Conservation (phyloP, 2,329 filamentous ascomycete genomes). For the Pyricularia grisea region DNA sequence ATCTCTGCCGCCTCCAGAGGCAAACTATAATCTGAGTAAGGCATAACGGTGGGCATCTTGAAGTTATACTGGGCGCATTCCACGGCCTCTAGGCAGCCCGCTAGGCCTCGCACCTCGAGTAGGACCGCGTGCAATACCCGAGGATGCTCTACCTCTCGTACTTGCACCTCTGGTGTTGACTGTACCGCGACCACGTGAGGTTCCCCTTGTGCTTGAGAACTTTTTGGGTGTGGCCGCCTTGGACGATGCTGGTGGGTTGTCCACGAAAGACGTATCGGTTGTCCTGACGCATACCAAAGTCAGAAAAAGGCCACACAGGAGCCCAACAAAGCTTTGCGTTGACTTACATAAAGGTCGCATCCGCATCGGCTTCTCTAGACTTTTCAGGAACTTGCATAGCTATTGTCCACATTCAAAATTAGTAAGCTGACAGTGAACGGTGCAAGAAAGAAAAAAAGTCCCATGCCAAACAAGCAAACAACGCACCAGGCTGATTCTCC, state of each 20-base stretch:
- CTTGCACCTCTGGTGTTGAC: slow-evolving; percentile 27
- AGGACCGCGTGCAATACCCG: slow-evolving; percentile 22
- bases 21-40: background rate
- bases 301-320: background rate
- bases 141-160: slow-evolving; percentile 19
- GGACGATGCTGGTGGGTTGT: slow-evolving; percentile 59
- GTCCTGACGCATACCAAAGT: slow-evolving; percentile 46
- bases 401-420: slow-evolving; percentile 1
- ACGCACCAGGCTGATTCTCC: slow-evolving; percentile 23
- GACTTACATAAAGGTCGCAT: slow-evolving; percentile 73
- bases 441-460: too few relatives aligned
- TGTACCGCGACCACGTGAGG: slow-evolving; percentile 36
- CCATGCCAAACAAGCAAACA: background rate
- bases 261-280: slow-evolving; percentile 83
- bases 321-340: background rate
- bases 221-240: slow-evolving; percentile 31
- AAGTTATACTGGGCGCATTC: slow-evolving; percentile 19
- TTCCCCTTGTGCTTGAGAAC: slow-evolving; percentile 33
- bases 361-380: slow-evolving; percentile 38
- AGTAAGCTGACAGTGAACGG: background rate
- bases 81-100: slow-evolving; percentile 37
- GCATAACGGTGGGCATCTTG: background rate
- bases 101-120: slow-evolving; percentile 27
- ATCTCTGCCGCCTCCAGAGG: background rate
- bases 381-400: slow-evolving; percentile 15